Percentiles rank a stretch among this genome's conserved stretches.
These are phyloP conservation scores for Chaetoceros tenuissimus DNA, from an alignment of 108 stramenopile genomes.

Conservation along the genomic window DNA sequence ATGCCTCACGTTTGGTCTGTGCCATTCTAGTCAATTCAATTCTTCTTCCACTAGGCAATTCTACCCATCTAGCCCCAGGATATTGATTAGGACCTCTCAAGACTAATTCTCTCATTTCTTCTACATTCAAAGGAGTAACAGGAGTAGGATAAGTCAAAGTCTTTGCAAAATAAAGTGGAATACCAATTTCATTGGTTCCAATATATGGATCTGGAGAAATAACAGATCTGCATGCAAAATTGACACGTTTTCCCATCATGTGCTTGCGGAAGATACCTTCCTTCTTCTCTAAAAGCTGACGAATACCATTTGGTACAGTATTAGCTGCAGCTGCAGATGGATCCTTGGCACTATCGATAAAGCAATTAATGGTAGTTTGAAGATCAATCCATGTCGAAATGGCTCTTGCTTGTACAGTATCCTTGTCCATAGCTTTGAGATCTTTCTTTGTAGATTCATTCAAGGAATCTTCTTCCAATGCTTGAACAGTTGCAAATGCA, in stretches of 20 bases:
- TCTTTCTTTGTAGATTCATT: constrained; percentile 21
- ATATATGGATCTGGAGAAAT: constrained; percentile 97
- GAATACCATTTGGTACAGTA: constrained; percentile 62
- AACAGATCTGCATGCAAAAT: constrained; percentile 94
- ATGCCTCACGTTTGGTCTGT: constrained; percentile 64
- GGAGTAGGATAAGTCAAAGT: constrained; percentile 91
- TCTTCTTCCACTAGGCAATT: constrained; percentile 71
- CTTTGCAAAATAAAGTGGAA: constrained; percentile 93
- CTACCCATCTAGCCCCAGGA: constrained; percentile 96
- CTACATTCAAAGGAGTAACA: constrained; percentile 90
- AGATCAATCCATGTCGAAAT: constrained; percentile 88
- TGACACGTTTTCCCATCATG: constrained; percentile 99
- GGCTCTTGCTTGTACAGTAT: constrained; percentile 18
- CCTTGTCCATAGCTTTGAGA: constrained; percentile 41
- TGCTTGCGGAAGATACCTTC: constrained; percentile 98
- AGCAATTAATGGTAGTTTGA: constrained; percentile 92
- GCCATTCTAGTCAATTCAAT: constrained; percentile 88
- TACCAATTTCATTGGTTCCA: constrained; percentile 97
- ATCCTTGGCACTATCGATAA: constrained; percentile 93
- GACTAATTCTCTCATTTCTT: constrained; percentile 81
- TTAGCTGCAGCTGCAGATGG: constrained; percentile 40
- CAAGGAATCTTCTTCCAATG: constrained; percentile 17
- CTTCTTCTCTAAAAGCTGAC: constrained; percentile 96
- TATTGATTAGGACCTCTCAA: constrained; percentile 80
- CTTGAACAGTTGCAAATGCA: constrained; percentile 18